Evolutionary conservation across 2,329 filamentous ascomycete genomes (phyloP), one percentile per base, ranked within the genome.

Genomic region (Xylariaceae sp.): DNA sequence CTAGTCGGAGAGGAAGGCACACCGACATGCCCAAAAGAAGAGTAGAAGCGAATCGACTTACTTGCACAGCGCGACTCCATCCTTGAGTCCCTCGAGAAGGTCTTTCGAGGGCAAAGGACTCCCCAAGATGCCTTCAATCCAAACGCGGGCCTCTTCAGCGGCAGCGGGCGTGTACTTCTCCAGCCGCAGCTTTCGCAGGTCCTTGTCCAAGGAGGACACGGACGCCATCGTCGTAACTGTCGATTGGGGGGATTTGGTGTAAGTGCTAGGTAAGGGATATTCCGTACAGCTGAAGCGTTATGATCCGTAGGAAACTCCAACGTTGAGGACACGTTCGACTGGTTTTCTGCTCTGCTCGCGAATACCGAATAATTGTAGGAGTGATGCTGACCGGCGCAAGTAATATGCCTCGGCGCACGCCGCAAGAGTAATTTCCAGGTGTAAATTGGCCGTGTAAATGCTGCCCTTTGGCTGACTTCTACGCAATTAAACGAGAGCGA

Each of bases 11-110:
- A 18, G 47, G 4, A 1, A 34, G 9, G 47, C 47, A 23, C 42
- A 11, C 4, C 17, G 7, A 8, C 47, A 23, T 11, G 15, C 47
- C 7, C 48, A 50, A 4, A 30, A n/a, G 11, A 10, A 13, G 23
- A n/a, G 11, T 34, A 11, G 15, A 11, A 50, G 13, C 11, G 18
- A 37, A 4, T 30, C 23, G 23, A 72, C 85, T 69, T 81, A 95
- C 90, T 87, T 93, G 89, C 94, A 99, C 34, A 99, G 82, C 37
- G 88, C 89, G 45, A 93, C 88, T 56, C 94, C 94, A 80, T 97
- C 92, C 75, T 92, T 96, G 53, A 99, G 79, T 15, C 83, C 85
- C 60, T 94, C 90, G 11, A 99, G 82, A 53, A 99, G 80, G 74
- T 99, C 94, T 35, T 83, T 82, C 5, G 83, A 75, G 0, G 88